Evolutionary conservation across 352 stramenopile genomes (phyloP).

Genomic region (Phytopythium delawarense): DNA sequence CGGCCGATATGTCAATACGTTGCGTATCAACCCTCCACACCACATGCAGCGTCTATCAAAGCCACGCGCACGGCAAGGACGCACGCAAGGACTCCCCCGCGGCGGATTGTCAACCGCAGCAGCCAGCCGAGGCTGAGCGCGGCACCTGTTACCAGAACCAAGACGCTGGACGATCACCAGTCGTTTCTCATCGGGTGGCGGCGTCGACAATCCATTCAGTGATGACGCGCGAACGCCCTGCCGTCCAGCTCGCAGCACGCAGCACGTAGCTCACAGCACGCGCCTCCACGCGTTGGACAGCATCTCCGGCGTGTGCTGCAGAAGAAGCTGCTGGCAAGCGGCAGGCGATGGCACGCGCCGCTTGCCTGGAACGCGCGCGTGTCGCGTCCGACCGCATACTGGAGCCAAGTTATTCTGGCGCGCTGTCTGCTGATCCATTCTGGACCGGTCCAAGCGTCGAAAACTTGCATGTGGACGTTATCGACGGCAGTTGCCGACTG

Average conservation of each 20-base stretch:
- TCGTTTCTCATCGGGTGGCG: not conserved
- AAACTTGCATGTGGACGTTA: not conserved
- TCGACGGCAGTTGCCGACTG: not conserved
- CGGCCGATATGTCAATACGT: too few species aligned
- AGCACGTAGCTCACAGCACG: not conserved
- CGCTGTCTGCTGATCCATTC: not conserved
- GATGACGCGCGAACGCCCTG: not conserved
- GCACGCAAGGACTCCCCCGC: too few species aligned
- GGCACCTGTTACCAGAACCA: not conserved
- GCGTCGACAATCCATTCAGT: not conserved
- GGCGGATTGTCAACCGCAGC: too few species aligned
- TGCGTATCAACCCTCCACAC: not conserved
- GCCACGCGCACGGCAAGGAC: not conserved
- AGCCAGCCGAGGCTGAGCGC: too few species aligned
- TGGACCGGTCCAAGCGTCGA: not conserved
- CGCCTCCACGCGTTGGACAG: not conserved
- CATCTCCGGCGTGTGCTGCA: too few species aligned
- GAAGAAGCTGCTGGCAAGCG: not conserved
- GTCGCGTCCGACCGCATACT: not conserved
- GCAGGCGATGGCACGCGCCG: not conserved
- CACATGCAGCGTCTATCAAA: not conserved
- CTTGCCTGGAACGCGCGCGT: not conserved
- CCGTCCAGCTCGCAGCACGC: not conserved
- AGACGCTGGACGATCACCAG: not conserved
- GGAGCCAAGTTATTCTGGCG: not conserved